Percentiles rank a stretch among this genome's conserved stretches.
These are phyloP conservation scores for Dryas integrifolia DNA, from an alignment of 331 rosid genomes.

Conservation along the genomic window DNA sequence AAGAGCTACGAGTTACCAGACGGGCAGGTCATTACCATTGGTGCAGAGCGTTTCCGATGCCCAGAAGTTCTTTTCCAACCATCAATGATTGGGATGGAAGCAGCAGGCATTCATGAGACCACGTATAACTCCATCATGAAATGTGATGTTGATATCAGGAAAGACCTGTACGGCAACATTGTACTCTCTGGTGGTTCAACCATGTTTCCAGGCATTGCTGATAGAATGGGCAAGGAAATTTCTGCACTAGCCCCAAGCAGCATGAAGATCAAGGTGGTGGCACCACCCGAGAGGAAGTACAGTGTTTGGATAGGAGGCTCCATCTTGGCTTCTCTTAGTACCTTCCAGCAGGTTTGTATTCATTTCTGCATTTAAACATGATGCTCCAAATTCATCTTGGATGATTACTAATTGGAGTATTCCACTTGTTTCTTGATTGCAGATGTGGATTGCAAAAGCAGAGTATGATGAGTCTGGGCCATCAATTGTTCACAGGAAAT, in stretches of 20 bases:
- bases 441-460: slow-evolving; percentile 99
- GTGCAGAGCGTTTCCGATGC: slow-evolving; percentile 95
- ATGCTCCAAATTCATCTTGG: neutral
- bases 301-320: slow-evolving; percentile 99
- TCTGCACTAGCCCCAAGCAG: slow-evolving; percentile 98
- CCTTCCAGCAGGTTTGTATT: slow-evolving; percentile 93
- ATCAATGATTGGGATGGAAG: slow-evolving; percentile 94
- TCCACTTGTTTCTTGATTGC: slow-evolving; percentile 28
- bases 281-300: slow-evolving; percentile 97
- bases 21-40: slow-evolving; percentile 94
- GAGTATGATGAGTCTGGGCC: slow-evolving; percentile 99
- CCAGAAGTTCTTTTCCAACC: slow-evolving; percentile 98
- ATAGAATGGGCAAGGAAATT: slow-evolving; percentile 96
- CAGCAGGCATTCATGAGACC: slow-evolving; percentile 96
- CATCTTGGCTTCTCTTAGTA: slow-evolving; percentile 97
- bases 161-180: slow-evolving; percentile 92
- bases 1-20: slow-evolving; percentile 96
- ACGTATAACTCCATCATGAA: slow-evolving; percentile 97
- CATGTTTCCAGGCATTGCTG: slow-evolving; percentile 97
- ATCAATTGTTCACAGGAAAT: slow-evolving; percentile 93
- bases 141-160: slow-evolving; percentile 96
- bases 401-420: slow-evolving; percentile 5
- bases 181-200: slow-evolving; percentile 98
- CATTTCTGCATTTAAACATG: slow-evolving; percentile 12
- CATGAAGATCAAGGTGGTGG: slow-evolving; percentile 99